phyloP scores from a whole-genome alignment of 2,329 filamentous ascomycete species.

The Aspergillus bombycis region DNA sequence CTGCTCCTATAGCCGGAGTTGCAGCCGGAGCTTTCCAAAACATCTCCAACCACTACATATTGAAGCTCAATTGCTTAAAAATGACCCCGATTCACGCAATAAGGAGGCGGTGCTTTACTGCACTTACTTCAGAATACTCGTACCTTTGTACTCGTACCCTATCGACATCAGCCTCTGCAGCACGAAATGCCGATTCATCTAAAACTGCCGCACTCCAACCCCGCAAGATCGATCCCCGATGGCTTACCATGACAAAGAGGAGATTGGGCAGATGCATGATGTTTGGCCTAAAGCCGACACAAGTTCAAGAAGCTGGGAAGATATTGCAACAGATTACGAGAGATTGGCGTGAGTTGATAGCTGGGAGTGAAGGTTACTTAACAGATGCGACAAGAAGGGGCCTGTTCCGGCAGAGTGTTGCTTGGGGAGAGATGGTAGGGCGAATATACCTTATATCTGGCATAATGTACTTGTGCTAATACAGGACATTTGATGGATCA shows the following conservation, averaged over 20 bases:
- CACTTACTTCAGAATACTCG: conserved; percentile 13
- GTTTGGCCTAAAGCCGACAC: conserved; percentile 67
- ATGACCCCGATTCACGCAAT: conserved; percentile 30
- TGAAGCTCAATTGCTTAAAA: not conserved
- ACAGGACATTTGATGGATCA: conserved; percentile 11
- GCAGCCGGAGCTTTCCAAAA: not conserved
- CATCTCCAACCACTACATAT: conserved; percentile 7
- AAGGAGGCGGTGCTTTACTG: conserved; percentile 23
- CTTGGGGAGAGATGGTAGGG: conserved; percentile 82
- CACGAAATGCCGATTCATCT: conserved; percentile 18
- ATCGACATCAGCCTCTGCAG: conserved; percentile 23
- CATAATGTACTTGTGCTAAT: conserved; percentile 21
- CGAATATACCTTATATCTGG: not conserved
- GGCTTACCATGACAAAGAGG: conserved; percentile 69
- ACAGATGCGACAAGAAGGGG: conserved; percentile 65
- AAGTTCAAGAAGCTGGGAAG: conserved; percentile 60
- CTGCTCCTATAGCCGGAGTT: not conserved
- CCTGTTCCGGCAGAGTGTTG: conserved; percentile 67
- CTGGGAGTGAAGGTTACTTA: conserved; percentile 75
- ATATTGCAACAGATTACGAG: conserved; percentile 63
- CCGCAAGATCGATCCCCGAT: conserved; percentile 56
- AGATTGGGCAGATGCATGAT: conserved; percentile 74
- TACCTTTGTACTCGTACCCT: conserved; percentile 19
- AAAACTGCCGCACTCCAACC: conserved; percentile 23
- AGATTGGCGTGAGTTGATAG: conserved; percentile 73